phyloP scores from a whole-genome alignment of 2,329 filamentous ascomycete species.

The Penicillium paneum region DNA sequence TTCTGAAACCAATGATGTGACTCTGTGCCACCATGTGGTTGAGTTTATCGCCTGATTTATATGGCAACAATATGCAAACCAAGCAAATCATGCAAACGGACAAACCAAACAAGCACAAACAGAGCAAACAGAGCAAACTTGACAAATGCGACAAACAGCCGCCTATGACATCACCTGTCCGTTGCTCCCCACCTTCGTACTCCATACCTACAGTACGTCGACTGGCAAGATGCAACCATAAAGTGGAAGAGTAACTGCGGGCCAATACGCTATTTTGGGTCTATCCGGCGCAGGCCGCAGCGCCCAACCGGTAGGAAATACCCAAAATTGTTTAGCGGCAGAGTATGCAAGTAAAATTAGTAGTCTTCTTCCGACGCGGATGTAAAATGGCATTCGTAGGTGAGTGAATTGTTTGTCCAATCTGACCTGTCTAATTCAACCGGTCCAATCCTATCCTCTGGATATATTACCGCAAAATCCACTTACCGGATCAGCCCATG shows the following conservation, averaged over 20 bases:
- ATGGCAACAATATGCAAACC: background rate
- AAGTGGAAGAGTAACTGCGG: background rate
- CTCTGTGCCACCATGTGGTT: too few relatives aligned
- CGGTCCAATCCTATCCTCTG: constrained; percentile 10
- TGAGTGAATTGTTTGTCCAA: constrained; percentile 5
- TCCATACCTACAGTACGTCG: background rate
- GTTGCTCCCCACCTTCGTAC: background rate
- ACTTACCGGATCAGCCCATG: constrained; percentile 5
- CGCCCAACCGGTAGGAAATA: background rate
- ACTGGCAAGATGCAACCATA: constrained; percentile 15
- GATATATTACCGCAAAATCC: constrained; percentile 6
- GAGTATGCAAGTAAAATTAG: background rate
- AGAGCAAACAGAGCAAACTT: constrained; percentile 17
- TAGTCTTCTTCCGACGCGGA: background rate
- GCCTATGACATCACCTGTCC: constrained; percentile 19
- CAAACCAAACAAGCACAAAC: constrained; percentile 17
- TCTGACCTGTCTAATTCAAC: background rate
- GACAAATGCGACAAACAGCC: constrained; percentile 18
- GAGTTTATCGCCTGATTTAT: background rate
- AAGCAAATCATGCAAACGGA: background rate
- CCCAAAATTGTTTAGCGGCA: background rate
- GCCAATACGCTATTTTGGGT: background rate
- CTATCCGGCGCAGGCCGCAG: background rate
- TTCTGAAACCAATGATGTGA: background rate
- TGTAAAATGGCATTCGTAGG: background rate